Evolutionary conservation across 2,329 filamentous ascomycete genomes (phyloP).

Genomic region (Tolypocladium tropicale): DNA sequence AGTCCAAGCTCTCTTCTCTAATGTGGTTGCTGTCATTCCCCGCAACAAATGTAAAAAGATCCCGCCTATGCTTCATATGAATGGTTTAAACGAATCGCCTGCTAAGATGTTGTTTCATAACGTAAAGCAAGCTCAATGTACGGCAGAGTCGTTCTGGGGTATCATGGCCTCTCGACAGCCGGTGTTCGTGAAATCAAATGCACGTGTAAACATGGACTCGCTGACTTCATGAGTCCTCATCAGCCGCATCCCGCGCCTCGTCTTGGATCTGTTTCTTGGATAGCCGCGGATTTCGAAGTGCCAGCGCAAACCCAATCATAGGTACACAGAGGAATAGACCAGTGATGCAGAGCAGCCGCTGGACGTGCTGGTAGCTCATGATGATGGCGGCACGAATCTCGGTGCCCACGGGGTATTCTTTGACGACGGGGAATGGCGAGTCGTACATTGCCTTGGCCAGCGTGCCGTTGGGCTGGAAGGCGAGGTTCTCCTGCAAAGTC

Average conservation of each 20-base stretch:
- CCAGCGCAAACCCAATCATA: conserved; percentile 32
- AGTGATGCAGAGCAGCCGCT: conserved; percentile 32
- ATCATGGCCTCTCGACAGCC: background rate
- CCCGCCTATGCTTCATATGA: background rate
- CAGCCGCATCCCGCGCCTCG: conserved; percentile 4
- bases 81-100: background rate
- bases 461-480: conserved; percentile 22
- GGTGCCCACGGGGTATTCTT: conserved; percentile 29
- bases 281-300: conserved; percentile 31
- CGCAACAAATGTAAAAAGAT: too few species aligned
- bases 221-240: background rate
- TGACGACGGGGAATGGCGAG: conserved; percentile 22
- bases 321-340: conserved; percentile 36
- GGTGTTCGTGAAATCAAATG: background rate
- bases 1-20: too few species aligned
- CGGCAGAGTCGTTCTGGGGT: background rate
- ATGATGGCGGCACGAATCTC: conserved; percentile 33
- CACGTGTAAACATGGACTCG: background rate
- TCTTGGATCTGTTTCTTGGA: conserved; percentile 23
- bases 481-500: conserved; percentile 18
- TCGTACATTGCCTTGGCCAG: conserved; percentile 26
- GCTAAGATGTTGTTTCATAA: background rate
- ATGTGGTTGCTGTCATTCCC: too few species aligned
- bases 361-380: conserved; percentile 31
- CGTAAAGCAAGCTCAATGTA: background rate